Base-by-base conservation (phyloP, 2,329 filamentous ascomycete species). In the Fusarium bactridioides region DNA sequence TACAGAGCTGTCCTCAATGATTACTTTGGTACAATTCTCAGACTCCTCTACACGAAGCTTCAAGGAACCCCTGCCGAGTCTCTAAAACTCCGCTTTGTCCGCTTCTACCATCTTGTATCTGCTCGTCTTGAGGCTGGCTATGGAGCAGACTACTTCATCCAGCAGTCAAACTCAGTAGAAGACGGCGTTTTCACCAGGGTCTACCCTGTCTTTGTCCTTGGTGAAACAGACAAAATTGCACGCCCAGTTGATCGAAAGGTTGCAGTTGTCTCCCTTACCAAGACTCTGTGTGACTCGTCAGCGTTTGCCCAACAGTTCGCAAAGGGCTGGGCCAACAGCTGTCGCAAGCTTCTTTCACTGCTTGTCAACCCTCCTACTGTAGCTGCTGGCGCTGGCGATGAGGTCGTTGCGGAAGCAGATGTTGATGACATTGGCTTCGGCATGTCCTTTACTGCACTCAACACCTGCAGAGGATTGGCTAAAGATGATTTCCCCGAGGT, bases 401-500 rank as follows among this genome's bases (percentile, higher is more conserved):
- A 97, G 74, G 84, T 93, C 56, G 91, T 97, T 71, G 89, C 90
- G 16, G 96, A 98, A 79, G 91, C 94, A 7, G 95, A 98, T 77
- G 93, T 97, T 31, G 96, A 99, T 77, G 96, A 99, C 80, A 91
- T 98, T 74, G 92, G 94, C 33, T 99, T 99, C 78, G 96, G 96
- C 31, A 91, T 98, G 73, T 95, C 94, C 13, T 99, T 97, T 83
- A 98, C 96, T 2, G 92, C 93, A 37, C 88, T 99, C 70, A 97
- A 95, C 84, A 98, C 95, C 0, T 96, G 95, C 84, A 94, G 92
- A 80, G 91, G 91, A 66, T 85, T 89, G 8, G 84, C 89, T 3
- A 87, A 87, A 57, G 96, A 98, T 80, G 92, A 95, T 25, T 98
- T 94, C 85, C 92, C 95, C 2, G 93, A 98, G 69, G 90, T 97